phyloP scores from a whole-genome alignment of 805 yeast genomes.

The Schizosaccharomyces cryophilus region DNA sequence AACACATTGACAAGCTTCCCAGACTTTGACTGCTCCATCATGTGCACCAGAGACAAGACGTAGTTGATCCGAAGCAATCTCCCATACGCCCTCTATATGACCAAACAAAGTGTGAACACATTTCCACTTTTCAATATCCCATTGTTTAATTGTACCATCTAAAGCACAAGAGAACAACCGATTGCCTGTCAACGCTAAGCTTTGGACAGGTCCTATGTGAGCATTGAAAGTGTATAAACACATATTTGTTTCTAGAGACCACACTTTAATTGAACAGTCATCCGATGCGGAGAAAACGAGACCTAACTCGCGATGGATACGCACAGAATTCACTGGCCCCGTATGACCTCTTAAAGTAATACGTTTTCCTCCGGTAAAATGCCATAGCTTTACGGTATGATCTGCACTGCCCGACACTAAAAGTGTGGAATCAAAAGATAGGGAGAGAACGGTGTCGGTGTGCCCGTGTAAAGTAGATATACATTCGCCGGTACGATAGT shows the following conservation, averaged over 20 bases:
- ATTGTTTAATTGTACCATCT: conserved; percentile 84
- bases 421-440: conserved; percentile 57
- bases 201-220: conserved; percentile 84
- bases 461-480: conserved; percentile 87
- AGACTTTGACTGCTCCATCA: conserved; percentile 66
- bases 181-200: conserved; percentile 63
- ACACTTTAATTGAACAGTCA: conserved; percentile 78
- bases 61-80: conserved; percentile 84
- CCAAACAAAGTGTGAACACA: conserved; percentile 91
- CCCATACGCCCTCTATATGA: conserved; percentile 96
- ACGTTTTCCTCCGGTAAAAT: conserved; percentile 78
- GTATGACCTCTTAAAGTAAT: conserved; percentile 81
- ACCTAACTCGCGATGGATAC: conserved; percentile 53
- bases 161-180: conserved; percentile 66
- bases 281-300: conserved; percentile 74
- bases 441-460: conserved; percentile 58
- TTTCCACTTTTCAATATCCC: conserved; percentile 77
- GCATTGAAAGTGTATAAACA: conserved; percentile 63
- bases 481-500: conserved; percentile 81
- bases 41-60: conserved; percentile 87
- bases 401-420: conserved; percentile 91
- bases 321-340: conserved; percentile 78
- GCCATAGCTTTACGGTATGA: conserved; percentile 83
- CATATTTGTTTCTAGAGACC: conserved; percentile 67
- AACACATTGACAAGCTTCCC: conserved; percentile 91